phyloP scores from a whole-genome alignment of 78 protist species.

The Dictyostelium discoideum region dicty_2.7 NC_007089.4:5814501-5815000 shows the following conservation, averaged over 20 bases:
- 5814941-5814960: neutral
- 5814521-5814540: constrained; percentile 3
- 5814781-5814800: constrained; percentile 40
- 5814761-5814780: constrained; percentile 64
- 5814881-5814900: neutral
- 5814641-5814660: neutral
- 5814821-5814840: neutral
- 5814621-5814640: neutral
- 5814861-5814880: constrained; percentile 29
- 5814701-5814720: constrained; percentile 56
- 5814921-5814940: neutral
- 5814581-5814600: constrained; percentile 9
- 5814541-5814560: neutral
- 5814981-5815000: neutral
- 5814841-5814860: neutral
- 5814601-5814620: neutral
- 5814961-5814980: neutral
- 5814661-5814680: neutral
- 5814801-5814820: neutral
- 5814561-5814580: neutral
- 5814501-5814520: neutral
- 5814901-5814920: neutral
- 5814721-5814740: constrained; percentile 33
- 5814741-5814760: constrained; percentile 39
- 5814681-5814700: constrained; percentile 4